A percentile compares a stretch with the other conserved stretches of the same genome.
Evolutionary conservation across 495 filamentous ascomycete genomes (phyloP).

Genomic region (Penicilliopsis zonata): DNA sequence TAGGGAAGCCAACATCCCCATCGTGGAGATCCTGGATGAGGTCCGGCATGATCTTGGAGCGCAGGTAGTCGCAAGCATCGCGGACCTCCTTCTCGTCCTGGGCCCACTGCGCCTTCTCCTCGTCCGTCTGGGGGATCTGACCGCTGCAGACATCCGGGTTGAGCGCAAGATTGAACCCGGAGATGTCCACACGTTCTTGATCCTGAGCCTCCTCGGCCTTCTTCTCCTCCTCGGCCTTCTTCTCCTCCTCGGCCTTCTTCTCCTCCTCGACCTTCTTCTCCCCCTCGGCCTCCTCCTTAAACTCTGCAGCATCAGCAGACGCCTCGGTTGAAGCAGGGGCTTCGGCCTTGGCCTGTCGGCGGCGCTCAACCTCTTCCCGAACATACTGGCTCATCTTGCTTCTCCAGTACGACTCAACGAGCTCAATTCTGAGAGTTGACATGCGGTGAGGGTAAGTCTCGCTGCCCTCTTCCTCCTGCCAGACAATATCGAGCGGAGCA

Average conservation of each 20-base stretch:
- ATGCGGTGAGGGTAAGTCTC: conserved; percentile 84
- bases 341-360: conserved; percentile 31
- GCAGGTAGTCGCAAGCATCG: conserved; percentile 68
- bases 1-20: conserved; percentile 90
- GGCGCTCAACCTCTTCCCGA: conserved; percentile 54
- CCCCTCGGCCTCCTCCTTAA: too few relatives aligned
- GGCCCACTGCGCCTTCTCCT: conserved; percentile 74
- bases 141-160: conserved; percentile 96
- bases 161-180: conserved; percentile 72
- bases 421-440: conserved; percentile 80
- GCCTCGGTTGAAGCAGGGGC: conserved; percentile 14
- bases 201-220: conserved; percentile 25
- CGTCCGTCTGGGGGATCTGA: conserved; percentile 78
- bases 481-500: conserved; percentile 80
- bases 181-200: conserved; percentile 63
- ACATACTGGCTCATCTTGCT: conserved; percentile 81
- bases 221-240: conserved; percentile 16
- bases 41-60: conserved; percentile 59
- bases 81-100: conserved; percentile 85
- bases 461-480: conserved; percentile 67
- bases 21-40: conserved; percentile 75
- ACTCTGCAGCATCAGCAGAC: too few relatives aligned
- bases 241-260: conserved; percentile 13
- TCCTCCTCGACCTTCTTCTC: conserved; percentile 33
- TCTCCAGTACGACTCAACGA: conserved; percentile 75